Evolutionary conservation across 257 asterid genomes (phyloP).

Genomic region (Cruciata laevipes): DNA sequence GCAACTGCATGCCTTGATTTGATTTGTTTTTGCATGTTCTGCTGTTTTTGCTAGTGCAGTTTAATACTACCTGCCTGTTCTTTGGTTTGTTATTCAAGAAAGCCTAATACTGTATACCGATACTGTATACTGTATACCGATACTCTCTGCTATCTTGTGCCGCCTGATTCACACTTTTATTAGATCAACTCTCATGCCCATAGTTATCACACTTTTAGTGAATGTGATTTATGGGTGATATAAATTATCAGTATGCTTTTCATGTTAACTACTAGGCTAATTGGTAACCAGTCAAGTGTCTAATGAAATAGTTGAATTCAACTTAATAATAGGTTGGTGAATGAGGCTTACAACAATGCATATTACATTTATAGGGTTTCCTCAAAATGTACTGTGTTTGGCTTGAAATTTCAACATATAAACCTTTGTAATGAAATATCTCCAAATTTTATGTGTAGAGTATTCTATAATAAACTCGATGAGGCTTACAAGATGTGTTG

Average conservation of each 20-base stretch:
- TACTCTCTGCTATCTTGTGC: too few species aligned
- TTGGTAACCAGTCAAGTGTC: not conserved
- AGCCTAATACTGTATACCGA: not conserved
- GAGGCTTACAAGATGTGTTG: not conserved
- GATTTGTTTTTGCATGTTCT: not conserved
- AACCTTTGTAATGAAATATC: not conserved
- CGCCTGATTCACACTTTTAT: too few species aligned
- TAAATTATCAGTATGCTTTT: not conserved
- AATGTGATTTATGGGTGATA: not conserved
- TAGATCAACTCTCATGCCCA: too few species aligned
- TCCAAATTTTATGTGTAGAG: not conserved
- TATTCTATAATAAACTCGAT: not conserved
- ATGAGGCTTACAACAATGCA: not conserved
- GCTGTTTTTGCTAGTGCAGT: constrained; percentile 1
- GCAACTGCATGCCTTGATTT: not conserved
- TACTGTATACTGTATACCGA: too few species aligned
- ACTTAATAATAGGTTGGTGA: not conserved
- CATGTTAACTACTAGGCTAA: too few species aligned
- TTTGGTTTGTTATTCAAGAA: not conserved
- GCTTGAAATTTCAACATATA: not conserved
- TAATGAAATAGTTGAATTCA: not conserved
- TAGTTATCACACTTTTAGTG: too few species aligned
- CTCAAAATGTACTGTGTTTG: not conserved
- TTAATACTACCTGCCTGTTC: not conserved
- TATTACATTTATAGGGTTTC: not conserved